Evolutionary conservation across 305 asterid genomes (phyloP).

Genomic region (Petunia hybrid): DNA sequence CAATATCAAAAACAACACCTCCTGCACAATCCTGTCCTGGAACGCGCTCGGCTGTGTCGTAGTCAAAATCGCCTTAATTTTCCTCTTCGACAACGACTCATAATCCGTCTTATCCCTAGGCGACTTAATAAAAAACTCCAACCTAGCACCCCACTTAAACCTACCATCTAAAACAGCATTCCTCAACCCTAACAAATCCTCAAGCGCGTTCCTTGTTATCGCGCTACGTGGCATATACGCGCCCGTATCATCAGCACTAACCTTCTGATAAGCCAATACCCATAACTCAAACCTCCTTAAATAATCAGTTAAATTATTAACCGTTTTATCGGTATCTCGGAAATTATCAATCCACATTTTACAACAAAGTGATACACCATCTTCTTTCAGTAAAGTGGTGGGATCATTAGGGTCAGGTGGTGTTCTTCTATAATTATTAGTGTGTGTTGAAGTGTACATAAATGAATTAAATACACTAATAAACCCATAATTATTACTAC

Average conservation of each 20-base stretch:
- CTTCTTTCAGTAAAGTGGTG: constrained; percentile 89
- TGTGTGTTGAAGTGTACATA: constrained; percentile 56
- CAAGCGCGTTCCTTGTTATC: constrained; percentile 74
- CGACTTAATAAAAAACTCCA: constrained; percentile 81
- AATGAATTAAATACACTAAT: constrained; percentile 44
- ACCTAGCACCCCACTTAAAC: constrained; percentile 94
- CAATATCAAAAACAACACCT: constrained; percentile 76
- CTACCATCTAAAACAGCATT: constrained; percentile 85
- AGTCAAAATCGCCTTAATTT: constrained; percentile 79
- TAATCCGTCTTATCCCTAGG: constrained; percentile 91
- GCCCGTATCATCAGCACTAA: constrained; percentile 86
- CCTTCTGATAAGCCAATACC: constrained; percentile 96
- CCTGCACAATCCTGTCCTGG: constrained; percentile 93
- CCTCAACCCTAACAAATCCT: constrained; percentile 77
- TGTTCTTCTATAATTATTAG: constrained; percentile 42
- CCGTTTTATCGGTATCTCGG: constrained; percentile 69
- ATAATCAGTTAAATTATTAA: constrained; percentile 65
- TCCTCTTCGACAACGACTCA: constrained; percentile 87
- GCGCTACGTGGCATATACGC: constrained; percentile 81
- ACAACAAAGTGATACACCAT: constrained; percentile 75
- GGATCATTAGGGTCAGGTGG: constrained; percentile 83
- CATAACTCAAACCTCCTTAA: constrained; percentile 92
- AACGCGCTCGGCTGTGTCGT: constrained; percentile 80
- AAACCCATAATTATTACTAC: constrained; percentile 44
- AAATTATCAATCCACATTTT: constrained; percentile 91